Percentiles rank a stretch among this genome's conserved stretches.
These are phyloP conservation scores for Teratosphaeria zuluensis DNA, from an alignment of 2,329 filamentous ascomycete genomes.

Conservation along the genomic window DNA sequence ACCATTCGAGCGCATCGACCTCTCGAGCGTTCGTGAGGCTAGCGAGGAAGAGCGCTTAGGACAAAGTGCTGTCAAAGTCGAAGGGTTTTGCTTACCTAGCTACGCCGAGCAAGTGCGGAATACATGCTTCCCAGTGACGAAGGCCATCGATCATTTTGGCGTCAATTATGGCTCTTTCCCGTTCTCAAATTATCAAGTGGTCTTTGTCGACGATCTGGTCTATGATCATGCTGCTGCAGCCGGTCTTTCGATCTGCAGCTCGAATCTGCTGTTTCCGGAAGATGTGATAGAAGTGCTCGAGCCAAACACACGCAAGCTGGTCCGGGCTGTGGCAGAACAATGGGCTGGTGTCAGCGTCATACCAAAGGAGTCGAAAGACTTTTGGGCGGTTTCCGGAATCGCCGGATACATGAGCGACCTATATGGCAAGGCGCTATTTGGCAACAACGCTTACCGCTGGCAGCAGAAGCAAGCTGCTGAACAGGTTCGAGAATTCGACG, in stretches of 20 bases:
- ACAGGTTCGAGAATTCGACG: constrained; percentile 68
- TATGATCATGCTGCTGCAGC: constrained; percentile 67
- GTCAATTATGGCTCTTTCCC: constrained; percentile 84
- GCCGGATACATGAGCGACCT: constrained; percentile 92
- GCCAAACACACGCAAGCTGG: constrained; percentile 67
- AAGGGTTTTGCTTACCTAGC: constrained; percentile 83
- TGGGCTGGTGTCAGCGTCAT: constrained; percentile 93
- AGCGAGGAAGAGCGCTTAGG: constrained; percentile 88
- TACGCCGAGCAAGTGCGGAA: constrained; percentile 74
- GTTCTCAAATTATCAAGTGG: constrained; percentile 83
- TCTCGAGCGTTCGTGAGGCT: constrained; percentile 72
- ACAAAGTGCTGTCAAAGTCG: constrained; percentile 75
- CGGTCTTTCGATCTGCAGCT: constrained; percentile 80
- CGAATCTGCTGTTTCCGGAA: constrained; percentile 71
- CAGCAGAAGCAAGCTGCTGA: constrained; percentile 80
- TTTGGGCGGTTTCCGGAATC: constrained; percentile 82
- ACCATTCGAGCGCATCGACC: constrained; percentile 86
- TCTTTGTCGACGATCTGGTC: constrained; percentile 84
- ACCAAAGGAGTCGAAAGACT: constrained; percentile 67
- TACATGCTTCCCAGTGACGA: constrained; percentile 74
- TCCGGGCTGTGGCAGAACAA: constrained; percentile 78
- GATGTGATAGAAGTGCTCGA: constrained; percentile 79
- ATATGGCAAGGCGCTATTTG: constrained; percentile 82
- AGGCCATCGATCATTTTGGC: constrained; percentile 83
- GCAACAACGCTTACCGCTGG: constrained; percentile 90